A percentile compares a stretch with the other conserved stretches of the same genome.
phyloP scores from a whole-genome alignment of 148 eudicot genomes.

The Silene uniflora region DNA sequence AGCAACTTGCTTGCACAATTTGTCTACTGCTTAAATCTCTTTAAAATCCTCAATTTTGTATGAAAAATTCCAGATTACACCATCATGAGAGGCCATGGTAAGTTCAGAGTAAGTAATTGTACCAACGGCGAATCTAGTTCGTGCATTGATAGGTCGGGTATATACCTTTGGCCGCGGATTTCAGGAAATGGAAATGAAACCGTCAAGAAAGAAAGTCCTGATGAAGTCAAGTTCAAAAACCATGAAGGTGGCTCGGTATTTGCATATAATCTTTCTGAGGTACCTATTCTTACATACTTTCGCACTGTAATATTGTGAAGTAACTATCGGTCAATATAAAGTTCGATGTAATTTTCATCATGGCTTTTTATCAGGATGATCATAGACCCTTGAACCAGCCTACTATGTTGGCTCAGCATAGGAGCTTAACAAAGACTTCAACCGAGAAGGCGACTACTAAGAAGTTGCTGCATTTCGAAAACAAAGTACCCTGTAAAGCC shows the following conservation, averaged over 20 bases:
- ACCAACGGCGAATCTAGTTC: constrained; percentile 33
- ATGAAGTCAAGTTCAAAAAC: constrained; percentile 29
- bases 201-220: constrained; percentile 27
- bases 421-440: constrained; percentile 63
- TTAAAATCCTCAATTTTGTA: neutral
- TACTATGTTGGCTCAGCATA: no score
- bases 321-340: no score
- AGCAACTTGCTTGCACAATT: neutral
- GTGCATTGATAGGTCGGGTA: constrained; percentile 31
- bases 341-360: no score
- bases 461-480: constrained; percentile 62
- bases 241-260: constrained; percentile 35
- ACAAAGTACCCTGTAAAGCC: constrained; percentile 73
- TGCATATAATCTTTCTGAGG: constrained; percentile 39
- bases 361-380: constrained; percentile 37
- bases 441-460: constrained; percentile 56
- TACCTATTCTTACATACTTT: neutral
- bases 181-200: constrained; percentile 46
- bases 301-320: no score
- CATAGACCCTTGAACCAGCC: constrained; percentile 34
- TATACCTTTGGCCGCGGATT: constrained; percentile 51
- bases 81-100: constrained; percentile 31
- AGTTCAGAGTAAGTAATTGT: constrained; percentile 35
- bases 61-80: constrained; percentile 32
- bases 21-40: neutral